Conservation (phyloP, 257 asterid genomes). For the Linderniella brevidens region DNA sequence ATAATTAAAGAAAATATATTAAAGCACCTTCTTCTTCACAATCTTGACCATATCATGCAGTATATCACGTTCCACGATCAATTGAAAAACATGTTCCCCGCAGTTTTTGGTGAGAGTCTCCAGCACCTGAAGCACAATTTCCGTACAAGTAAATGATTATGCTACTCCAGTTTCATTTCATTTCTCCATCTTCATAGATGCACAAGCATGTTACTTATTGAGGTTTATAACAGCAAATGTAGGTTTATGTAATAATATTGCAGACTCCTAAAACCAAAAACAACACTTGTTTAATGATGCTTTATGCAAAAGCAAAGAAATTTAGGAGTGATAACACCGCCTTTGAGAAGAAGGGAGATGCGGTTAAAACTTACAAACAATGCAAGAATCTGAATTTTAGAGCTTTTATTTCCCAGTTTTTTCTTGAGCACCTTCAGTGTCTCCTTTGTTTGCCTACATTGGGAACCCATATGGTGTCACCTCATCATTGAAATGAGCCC, state of each 20-base stretch:
- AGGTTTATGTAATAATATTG: no score
- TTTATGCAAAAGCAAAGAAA: no score
- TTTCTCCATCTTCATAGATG: background rate
- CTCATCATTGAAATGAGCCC: background rate
- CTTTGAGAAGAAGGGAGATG: no score
- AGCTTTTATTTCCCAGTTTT: slow-evolving; percentile 67
- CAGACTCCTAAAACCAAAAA: no score
- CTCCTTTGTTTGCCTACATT: slow-evolving; percentile 81
- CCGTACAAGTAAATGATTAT: no score
- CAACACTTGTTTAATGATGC: no score
- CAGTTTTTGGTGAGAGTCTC: slow-evolving; percentile 96
- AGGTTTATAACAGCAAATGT: no score
- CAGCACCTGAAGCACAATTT: slow-evolving; percentile 46
- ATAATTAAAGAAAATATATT: slow-evolving; percentile 1
- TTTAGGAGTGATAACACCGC: no score
- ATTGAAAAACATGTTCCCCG: slow-evolving; percentile 81
- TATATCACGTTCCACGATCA: slow-evolving; percentile 80
- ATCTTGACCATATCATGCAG: slow-evolving; percentile 90
- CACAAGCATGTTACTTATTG: background rate
- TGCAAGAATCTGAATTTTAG: slow-evolving; percentile 79
- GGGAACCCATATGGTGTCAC: background rate
- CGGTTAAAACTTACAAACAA: slow-evolving; percentile 89
- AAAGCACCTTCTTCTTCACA: slow-evolving; percentile 72
- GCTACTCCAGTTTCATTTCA: background rate
- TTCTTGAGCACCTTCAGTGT: slow-evolving; percentile 85